Percentiles rank a stretch among this genome's conserved stretches.
Evolutionary conservation across 306 rosid species (phyloP).

Genomic region (Fragaria iinumae): DNA sequence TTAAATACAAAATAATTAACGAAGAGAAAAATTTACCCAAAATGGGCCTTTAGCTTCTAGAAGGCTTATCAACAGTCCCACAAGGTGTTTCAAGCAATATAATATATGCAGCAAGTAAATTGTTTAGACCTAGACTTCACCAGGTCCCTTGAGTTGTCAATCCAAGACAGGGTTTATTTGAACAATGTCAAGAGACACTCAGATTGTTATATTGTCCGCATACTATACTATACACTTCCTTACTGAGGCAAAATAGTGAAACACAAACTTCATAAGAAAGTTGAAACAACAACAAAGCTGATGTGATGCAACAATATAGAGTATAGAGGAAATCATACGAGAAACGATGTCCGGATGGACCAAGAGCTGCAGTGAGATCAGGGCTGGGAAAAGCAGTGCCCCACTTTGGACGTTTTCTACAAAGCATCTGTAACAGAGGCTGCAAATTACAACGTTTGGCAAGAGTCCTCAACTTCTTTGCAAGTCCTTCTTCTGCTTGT

Average conservation of each 20-base stretch:
- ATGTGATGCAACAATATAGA: slow-evolving; percentile 20
- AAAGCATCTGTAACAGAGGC: slow-evolving; percentile 63
- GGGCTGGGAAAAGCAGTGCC: slow-evolving; percentile 54
- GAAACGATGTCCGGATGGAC: slow-evolving; percentile 57
- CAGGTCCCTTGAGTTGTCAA: background rate
- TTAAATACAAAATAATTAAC: background rate
- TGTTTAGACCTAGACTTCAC: background rate
- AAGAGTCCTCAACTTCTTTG: slow-evolving; percentile 58
- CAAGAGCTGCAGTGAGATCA: slow-evolving; percentile 56
- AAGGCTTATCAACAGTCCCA: background rate
- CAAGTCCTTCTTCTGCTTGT: slow-evolving; percentile 53
- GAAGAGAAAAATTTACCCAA: background rate
- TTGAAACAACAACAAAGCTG: background rate
- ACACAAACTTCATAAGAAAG: background rate
- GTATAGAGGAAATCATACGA: slow-evolving; percentile 56
- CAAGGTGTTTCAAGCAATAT: background rate
- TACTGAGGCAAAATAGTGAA: background rate
- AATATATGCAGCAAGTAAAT: background rate
- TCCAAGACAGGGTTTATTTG: no score
- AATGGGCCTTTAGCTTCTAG: background rate
- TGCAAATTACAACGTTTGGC: slow-evolving; percentile 66
- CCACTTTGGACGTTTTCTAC: slow-evolving; percentile 67
- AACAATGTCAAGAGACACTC: background rate
- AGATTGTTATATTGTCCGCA: background rate
- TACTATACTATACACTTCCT: background rate